A percentile compares a stretch with the other conserved stretches of the same genome.
Conservation (phyloP, 306 rosid genomes). For the Trichosanthes cucumerina region DNA sequence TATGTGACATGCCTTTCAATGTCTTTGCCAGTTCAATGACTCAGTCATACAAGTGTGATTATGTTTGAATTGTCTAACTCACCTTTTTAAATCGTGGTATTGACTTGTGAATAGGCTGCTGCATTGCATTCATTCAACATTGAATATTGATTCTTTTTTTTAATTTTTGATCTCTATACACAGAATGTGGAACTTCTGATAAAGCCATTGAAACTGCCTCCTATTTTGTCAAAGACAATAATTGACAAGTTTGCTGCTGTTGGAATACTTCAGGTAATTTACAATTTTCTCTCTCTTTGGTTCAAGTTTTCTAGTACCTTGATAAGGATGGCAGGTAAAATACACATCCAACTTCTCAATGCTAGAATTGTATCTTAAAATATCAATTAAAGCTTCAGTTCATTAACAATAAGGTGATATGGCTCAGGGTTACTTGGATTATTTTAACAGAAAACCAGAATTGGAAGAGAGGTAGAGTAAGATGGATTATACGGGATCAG, state of each 20-base stretch:
- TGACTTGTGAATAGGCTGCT: neutral
- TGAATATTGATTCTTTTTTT: neutral
- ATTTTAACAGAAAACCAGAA: constrained; percentile 42
- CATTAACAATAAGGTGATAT: neutral
- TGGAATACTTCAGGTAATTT: constrained; percentile 74
- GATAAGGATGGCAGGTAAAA: neutral
- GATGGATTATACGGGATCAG: constrained; percentile 12
- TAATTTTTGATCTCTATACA: neutral
- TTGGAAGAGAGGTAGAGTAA: constrained; percentile 12
- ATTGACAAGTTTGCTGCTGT: constrained; percentile 89
- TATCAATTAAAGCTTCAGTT: neutral
- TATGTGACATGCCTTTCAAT: neutral
- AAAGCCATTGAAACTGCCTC: constrained; percentile 44
- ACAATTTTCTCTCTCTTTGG: neutral
- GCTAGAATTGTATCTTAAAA: neutral
- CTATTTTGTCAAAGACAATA: constrained; percentile 42
- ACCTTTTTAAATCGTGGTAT: neutral
- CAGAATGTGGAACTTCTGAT: constrained; percentile 61
- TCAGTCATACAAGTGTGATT: neutral
- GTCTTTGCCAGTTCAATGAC: neutral
- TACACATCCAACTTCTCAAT: neutral
- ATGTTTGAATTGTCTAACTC: neutral
- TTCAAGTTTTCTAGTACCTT: neutral
- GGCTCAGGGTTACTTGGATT: constrained; percentile 74
- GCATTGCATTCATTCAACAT: neutral